phyloP scores from a whole-genome alignment of 1,284 basidiomycete genomes.

The Bondarzewia mesenterica region DNA sequence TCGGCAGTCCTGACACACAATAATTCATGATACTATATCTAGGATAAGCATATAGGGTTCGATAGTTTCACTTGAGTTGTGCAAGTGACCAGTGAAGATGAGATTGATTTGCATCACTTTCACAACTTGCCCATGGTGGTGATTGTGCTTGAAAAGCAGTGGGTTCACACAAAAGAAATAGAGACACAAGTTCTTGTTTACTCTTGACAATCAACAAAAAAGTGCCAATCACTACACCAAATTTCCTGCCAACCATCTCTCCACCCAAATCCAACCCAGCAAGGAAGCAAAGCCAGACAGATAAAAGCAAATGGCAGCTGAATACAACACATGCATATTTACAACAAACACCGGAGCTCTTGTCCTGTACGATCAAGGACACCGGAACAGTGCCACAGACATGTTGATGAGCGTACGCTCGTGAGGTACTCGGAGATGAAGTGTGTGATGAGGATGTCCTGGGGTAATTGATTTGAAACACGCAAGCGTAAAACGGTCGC shows the following conservation, averaged over 20 bases:
- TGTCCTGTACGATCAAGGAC: background rate
- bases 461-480: constrained; percentile 1
- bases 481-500: too few species aligned
- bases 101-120: too few species aligned
- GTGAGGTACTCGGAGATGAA: background rate
- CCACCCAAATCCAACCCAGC: background rate
- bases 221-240: background rate
- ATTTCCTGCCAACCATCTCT: background rate
- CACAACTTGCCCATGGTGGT: too few species aligned
- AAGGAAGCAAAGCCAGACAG: too few species aligned
- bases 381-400: background rate
- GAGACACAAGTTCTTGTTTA: too few species aligned
- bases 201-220: background rate
- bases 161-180: too few species aligned
- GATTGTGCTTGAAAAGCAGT: too few species aligned
- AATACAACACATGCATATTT: background rate
- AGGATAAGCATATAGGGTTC: too few species aligned
- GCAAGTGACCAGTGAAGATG: too few species aligned
- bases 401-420: background rate
- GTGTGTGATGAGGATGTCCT: background rate
- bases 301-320: background rate
- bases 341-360: background rate
- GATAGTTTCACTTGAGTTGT: too few species aligned
- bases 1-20: too few species aligned
- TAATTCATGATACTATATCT: too few species aligned